Evolutionary conservation across 78 protist species (phyloP).

Genomic region (Trichosphaerium sp.): DNA sequence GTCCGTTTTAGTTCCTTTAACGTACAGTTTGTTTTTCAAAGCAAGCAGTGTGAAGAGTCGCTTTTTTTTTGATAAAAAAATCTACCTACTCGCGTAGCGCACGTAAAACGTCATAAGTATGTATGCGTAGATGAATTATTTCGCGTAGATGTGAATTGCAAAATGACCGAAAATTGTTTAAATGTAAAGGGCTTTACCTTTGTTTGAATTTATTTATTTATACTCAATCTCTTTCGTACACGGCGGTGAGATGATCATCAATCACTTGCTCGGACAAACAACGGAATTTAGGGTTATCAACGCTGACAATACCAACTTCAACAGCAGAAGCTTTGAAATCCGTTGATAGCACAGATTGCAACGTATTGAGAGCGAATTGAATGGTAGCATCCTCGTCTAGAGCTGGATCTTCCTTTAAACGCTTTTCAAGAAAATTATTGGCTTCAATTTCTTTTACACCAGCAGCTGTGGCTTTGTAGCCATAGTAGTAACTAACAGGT

Average conservation of each 20-base stretch:
- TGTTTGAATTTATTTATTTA: background rate
- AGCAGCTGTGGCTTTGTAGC: conserved; percentile 73
- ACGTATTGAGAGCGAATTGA: conserved; percentile 71
- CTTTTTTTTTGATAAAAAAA: no score
- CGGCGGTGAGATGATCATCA: conserved; percentile 69
- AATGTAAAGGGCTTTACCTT: no score
- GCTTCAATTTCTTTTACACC: conserved; percentile 93
- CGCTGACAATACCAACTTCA: conserved; percentile 72
- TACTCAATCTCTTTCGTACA: conserved; percentile 78
- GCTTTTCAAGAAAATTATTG: conserved; percentile 87
- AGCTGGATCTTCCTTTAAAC: conserved; percentile 63
- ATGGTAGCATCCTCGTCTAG: conserved; percentile 59
- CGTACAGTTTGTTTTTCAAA: no score
- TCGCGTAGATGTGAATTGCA: no score
- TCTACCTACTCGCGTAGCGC: no score
- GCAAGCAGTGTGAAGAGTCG: no score
- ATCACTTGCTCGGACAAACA: conserved; percentile 49
- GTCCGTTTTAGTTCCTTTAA: no score
- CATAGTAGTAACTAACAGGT: no score
- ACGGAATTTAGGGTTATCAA: conserved; percentile 33
- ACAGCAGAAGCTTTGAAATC: conserved; percentile 84
- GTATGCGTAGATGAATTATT: no score
- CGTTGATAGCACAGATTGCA: conserved; percentile 66
- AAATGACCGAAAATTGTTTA: no score
- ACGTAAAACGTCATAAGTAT: no score